Base-by-base conservation (phyloP, 257 asterid species). In the Penstemon newberryi region DNA sequence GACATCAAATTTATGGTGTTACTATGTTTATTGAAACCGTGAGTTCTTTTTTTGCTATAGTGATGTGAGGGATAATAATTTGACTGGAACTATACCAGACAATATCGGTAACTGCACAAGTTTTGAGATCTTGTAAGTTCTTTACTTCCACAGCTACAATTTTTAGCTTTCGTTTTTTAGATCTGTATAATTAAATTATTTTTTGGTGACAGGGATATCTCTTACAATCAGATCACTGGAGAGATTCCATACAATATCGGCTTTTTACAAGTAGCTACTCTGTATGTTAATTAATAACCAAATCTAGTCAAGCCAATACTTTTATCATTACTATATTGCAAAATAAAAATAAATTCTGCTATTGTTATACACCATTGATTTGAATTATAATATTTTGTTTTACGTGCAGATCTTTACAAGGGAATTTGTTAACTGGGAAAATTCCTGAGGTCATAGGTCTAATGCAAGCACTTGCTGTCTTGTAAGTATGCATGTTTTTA, bases 391-490 rank as follows among this genome's bases (percentile, higher is more conserved):
- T 40, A 50, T 42, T 63, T 63, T 64, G 42, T 8, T 40, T 66
- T 41, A 51, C 33, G 65, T 60, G 66, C 78, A 94, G 99, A 73
- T 94, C 99, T 40, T 80, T 94, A 39, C 99, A 94, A 74, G 96
- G 97, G 65, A 94, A 94, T 76, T 87, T 81, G 92, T 79, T 94
- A 50, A 83, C 96, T 0, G 99, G 99, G 49, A 75, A 75, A 78
- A 94, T 94, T 60, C 99, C 99, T 3, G 99, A 91, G 72, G 99
- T 94, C 74, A 83, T 94, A 37, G 99, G 99, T 71, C 83, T 94
- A 39, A 94, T 94, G 99, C 99, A 94, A 74, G 99, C 99, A 39
- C 96, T 94, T 71, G 99, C 99, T 70, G 99, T 94, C 40, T 66
- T 94, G 99, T 94, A 85, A 87, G 96, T 70, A 53, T 63, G 19